A percentile compares a stretch with the other conserved stretches of the same genome.
Conservation (phyloP, 1,284 basidiomycete genomes). For the Cryptococcus sp. region DNA sequence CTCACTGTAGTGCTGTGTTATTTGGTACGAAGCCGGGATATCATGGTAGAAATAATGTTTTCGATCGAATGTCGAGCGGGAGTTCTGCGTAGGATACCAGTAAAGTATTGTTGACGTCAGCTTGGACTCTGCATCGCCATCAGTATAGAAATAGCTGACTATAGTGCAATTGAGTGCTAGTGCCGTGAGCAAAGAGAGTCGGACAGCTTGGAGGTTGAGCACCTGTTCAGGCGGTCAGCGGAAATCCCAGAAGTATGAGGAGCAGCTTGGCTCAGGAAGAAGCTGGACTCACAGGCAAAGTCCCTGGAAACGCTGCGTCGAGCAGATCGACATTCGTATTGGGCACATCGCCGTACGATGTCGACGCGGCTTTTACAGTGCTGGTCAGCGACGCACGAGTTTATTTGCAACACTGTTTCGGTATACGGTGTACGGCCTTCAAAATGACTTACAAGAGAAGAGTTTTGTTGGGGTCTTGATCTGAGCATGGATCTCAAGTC, state of each 20-base stretch:
- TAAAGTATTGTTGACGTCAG: constrained; percentile 1
- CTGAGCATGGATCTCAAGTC: constrained; percentile 95
- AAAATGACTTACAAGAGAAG: constrained; percentile 70
- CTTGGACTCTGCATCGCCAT: neutral
- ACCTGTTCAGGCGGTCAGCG: constrained; percentile 55
- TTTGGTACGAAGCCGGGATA: constrained; percentile 91
- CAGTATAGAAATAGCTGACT: constrained; percentile 29
- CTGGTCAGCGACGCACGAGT: neutral
- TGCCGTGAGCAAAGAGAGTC: constrained; percentile 78
- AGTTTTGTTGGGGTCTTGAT: constrained; percentile 84
- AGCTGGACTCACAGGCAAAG: constrained; percentile 70
- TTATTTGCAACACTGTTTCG: constrained; percentile 11
- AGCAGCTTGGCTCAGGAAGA: neutral
- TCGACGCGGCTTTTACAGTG: constrained; percentile 22
- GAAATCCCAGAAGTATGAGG: neutral
- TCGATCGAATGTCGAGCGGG: constrained; percentile 82
- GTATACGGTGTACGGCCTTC: no score
- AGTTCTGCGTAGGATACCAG: constrained; percentile 54
- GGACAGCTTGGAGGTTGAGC: constrained; percentile 76
- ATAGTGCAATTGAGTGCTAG: constrained; percentile 76
- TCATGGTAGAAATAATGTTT: constrained; percentile 99
- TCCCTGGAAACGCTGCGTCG: constrained; percentile 92
- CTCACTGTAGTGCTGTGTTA: constrained; percentile 89
- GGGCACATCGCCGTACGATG: constrained; percentile 35
- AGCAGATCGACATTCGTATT: constrained; percentile 76